phyloP scores from a whole-genome alignment of 1,284 basidiomycete genomes.

The Phaffia rhodozyma region DNA sequence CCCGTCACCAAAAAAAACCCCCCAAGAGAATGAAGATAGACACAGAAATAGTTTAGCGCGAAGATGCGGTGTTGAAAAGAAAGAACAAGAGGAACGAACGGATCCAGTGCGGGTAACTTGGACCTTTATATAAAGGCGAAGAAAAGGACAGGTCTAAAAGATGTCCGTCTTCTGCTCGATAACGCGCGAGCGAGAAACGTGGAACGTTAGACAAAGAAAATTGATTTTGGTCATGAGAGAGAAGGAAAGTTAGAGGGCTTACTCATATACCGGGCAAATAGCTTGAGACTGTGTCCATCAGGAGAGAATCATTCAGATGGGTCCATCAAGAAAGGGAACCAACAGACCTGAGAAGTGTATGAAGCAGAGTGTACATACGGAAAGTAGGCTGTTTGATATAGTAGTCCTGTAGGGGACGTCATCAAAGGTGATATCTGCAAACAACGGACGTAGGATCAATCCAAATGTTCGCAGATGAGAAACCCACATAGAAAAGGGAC shows the following conservation, averaged over 20 bases:
- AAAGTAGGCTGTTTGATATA: constrained; percentile 29
- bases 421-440: constrained; percentile 30
- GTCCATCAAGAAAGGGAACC: too few relatives aligned
- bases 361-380: constrained; percentile 22
- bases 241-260: too few relatives aligned
- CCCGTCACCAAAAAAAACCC: too few relatives aligned
- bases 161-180: constrained; percentile 23
- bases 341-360: background rate
- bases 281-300: too few relatives aligned
- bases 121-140: constrained; percentile 21
- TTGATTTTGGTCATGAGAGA: too few relatives aligned
- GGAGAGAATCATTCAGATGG: too few relatives aligned
- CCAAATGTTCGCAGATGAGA: background rate
- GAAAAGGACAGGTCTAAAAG: constrained; percentile 21
- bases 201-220: background rate
- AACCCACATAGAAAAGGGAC: background rate
- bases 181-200: constrained; percentile 21
- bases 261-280: too few relatives aligned
- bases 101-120: constrained; percentile 28
- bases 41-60: too few relatives aligned
- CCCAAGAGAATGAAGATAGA: too few relatives aligned
- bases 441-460: background rate
- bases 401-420: constrained; percentile 26
- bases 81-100: constrained; percentile 17
- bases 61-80: too few relatives aligned